Base-by-base conservation (phyloP, 805 yeast species). In the Candida montana region DNA sequence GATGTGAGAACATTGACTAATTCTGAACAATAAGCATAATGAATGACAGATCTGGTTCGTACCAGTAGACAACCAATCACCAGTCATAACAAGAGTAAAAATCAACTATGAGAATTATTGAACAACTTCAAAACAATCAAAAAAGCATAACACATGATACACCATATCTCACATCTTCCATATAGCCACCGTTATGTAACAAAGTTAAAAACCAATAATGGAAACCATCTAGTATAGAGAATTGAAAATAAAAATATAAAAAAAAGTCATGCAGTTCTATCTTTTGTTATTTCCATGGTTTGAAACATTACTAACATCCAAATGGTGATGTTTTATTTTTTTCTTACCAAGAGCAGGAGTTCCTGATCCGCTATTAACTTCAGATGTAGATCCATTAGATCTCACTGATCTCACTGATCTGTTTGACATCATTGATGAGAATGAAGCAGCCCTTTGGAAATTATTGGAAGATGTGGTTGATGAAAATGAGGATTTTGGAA, bases 321-420 rank as follows among this genome's bases (percentile, higher is more conserved):
- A 36, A 40, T 57, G 61, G 32, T 54, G 51, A 39, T 57, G 61
- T 35, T 39, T 54, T 10, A 41, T 21, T 20, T 31, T 37, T 33
- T 40, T 50, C 24, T 35, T 52, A 26, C 45, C 35, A 10, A 7
- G n/a, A 7, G 39, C 17, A 2, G 44, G 33, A 2, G 41, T 43
- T 6, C 29, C 33, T 5, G 24, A 17, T 16, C 49, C 45, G 9
- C 38, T 32, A 13, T 23, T 39, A 9, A 16, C 8, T 3, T 41
- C 43, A 16, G 35, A 24, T 28, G 16, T 35, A 5, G 42, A 32
- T 20, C 40, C 33, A 12, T n/a, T 27, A 13, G 37, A 35, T 7
- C 31, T 23, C 4, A 18, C 8, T 5, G 39, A 37, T 12, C 39
- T 37, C 6, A 12, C 32, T 7, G 48, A 44, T 34, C 42, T 46